Conservation (phyloP, 177 flowering plant species). For the Vitis hybrid region DNA sequence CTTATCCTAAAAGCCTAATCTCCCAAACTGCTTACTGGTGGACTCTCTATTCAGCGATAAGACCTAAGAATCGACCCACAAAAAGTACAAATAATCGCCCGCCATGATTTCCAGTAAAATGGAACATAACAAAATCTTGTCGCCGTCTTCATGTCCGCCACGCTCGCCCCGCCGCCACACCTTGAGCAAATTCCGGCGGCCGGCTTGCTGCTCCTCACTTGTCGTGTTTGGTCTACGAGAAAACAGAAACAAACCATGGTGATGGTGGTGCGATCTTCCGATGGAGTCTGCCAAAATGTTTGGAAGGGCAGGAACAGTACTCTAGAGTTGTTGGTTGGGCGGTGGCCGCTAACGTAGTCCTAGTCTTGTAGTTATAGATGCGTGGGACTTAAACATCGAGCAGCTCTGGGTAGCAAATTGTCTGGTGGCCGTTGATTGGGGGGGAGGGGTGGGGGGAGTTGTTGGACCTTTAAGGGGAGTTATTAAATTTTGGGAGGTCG, state of each 20-base stretch:
- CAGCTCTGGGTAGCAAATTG: not conserved
- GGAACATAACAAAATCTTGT: constrained; percentile 63
- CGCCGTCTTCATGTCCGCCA: constrained; percentile 67
- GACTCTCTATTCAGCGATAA: constrained; percentile 24
- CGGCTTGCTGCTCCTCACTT: constrained; percentile 53
- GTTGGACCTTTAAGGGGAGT: not conserved
- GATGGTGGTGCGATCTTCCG: not conserved
- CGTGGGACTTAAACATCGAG: constrained; percentile 15
- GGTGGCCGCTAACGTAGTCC: not conserved
- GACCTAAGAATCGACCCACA: constrained; percentile 66
- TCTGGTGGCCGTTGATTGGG: not conserved
- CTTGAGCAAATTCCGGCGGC: constrained; percentile 68
- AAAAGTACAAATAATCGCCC: constrained; percentile 62
- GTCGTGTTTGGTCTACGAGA: constrained; percentile 56
- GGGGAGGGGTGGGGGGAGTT: not conserved
- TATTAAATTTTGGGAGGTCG: not conserved
- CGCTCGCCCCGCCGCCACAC: constrained; percentile 70
- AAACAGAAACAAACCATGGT: constrained; percentile 66
- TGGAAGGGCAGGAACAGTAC: not conserved
- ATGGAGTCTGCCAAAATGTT: too few species aligned
- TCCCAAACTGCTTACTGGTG: not conserved
- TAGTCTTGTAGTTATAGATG: not conserved
- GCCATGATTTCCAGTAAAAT: constrained; percentile 58
- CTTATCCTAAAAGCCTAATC: not conserved
- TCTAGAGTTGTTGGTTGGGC: not conserved